Evolutionary conservation across 768 basidiomycete genomes (phyloP).

Genomic region (Boletus tomentosulus): DNA sequence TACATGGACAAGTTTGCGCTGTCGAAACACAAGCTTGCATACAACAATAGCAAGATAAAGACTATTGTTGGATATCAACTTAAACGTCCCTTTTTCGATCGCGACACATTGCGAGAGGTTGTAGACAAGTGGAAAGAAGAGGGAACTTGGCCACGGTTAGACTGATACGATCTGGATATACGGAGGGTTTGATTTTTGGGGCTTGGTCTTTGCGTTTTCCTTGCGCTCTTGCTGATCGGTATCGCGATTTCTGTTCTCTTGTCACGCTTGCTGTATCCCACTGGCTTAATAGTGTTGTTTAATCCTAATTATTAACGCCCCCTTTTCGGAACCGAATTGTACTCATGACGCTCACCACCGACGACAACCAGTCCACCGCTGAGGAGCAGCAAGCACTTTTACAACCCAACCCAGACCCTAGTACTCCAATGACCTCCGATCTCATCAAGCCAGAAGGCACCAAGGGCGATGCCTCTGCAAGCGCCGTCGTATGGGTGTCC

Average conservation of each 20-base stretch:
- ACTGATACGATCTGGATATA: constrained; percentile 13
- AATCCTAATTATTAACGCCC: constrained; percentile 16
- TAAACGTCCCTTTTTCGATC: constrained; percentile 57
- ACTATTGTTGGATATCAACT: constrained; percentile 66
- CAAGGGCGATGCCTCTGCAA: constrained; percentile 35
- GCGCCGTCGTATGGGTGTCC: constrained; percentile 34
- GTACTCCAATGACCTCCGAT: constrained; percentile 21
- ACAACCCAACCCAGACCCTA: not conserved
- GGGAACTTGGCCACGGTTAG: constrained; percentile 36
- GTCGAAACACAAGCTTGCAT: constrained; percentile 64
- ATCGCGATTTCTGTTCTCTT: constrained; percentile 13
- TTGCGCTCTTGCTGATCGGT: constrained; percentile 3
- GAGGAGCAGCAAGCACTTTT: constrained; percentile 17
- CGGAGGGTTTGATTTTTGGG: constrained; percentile 13
- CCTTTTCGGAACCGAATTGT: not conserved
- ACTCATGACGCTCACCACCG: not conserved
- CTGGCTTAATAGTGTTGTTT: constrained; percentile 24
- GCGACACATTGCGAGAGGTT: constrained; percentile 60
- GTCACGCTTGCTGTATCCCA: constrained; percentile 19
- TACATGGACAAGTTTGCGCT: constrained; percentile 77
- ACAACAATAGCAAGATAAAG: constrained; percentile 72
- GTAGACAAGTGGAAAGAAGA: constrained; percentile 81
- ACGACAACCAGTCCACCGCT: not conserved
- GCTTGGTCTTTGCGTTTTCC: constrained; percentile 13
- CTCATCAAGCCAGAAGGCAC: constrained; percentile 36